phyloP scores from a whole-genome alignment of 495 filamentous ascomycete species.

The Cetradonia linearis region DNA sequence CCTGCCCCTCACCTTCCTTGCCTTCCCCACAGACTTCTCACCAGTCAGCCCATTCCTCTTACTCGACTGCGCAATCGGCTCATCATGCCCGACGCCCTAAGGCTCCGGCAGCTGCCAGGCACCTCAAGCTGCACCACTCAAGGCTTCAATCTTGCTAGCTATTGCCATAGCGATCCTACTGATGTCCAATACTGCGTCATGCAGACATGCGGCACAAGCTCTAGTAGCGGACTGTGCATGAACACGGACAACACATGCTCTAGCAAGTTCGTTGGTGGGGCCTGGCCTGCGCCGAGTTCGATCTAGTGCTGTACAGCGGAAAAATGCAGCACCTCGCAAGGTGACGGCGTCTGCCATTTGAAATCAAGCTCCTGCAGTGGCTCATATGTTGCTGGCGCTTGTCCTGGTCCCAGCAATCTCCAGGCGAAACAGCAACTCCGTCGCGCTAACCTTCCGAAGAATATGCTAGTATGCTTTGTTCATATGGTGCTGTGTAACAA shows the following conservation, averaged over 20 bases:
- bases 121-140: conserved; percentile 7
- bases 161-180: conserved; percentile 8
- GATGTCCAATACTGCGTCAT: conserved; percentile 12
- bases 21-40: background rate
- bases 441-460: background rate
- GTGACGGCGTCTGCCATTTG: background rate
- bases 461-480: background rate
- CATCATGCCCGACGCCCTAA: conserved; percentile 8
- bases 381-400: conserved; percentile 1
- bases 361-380: conserved; percentile 1
- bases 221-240: background rate
- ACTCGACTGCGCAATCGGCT: conserved; percentile 3
- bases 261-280: conserved; percentile 1
- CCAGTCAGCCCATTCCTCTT: background rate
- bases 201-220: conserved; percentile 1
- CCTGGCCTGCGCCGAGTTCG: conserved; percentile 7
- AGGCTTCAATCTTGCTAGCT: conserved; percentile 2
- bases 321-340: background rate
- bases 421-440: background rate
- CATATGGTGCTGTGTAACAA: background rate
- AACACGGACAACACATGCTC: conserved; percentile 7
- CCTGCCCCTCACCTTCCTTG: background rate
- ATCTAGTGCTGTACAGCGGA: background rate
- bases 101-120: conserved; percentile 7
- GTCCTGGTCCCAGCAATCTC: background rate